Evolutionary conservation across 1,284 basidiomycete genomes (phyloP), one percentile per base, ranked within the genome.

Genomic region (Heliocybe sulcata): DNA sequence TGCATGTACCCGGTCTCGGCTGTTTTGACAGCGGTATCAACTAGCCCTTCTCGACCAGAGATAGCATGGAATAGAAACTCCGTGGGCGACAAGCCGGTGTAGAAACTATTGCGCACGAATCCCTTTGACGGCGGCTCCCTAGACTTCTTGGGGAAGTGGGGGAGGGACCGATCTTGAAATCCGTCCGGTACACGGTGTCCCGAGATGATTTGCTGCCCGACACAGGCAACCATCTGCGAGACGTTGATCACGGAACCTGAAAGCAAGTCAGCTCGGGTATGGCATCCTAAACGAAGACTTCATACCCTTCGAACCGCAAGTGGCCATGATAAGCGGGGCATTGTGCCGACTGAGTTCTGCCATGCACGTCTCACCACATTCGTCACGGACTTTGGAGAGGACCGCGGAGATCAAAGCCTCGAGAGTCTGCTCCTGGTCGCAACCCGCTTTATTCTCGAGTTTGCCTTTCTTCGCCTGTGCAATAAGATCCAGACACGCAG

Each of bases 1-100:
- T 96, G 93, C 96, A 99, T 99, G 76, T 99, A 99, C 45, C 97
- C 97, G 1, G 97, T 99, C 72, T 99, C 97, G 19, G 97, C 97
- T 0, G 97, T 99, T 75, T 99, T 99, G 71, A 99, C 97, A 23
- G 97, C 97, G 0, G 97, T 99, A 74, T 99, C 97, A 65, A 99
- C 96, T 48, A 99, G 74, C 74, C 97, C 97, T 75, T 99, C 97
- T 68, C 97, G 89, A 61, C 97, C 97, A 22, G 96, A 98, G 64
- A 99, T 98, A 58, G 95, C 97, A 73, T 99, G 97, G 79, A 99
- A 99, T 55, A 99, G 71, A 74, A 99, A 99, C 67, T 99, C 97
- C 11, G 96, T 96, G 0, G 97, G 92, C 0, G 85, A 80, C n/a
- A 99, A 76, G 33, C 97, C 97, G 6, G 89, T 87, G 74, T 90